Conservation (phyloP, 495 filamentous ascomycete species). For the Penicillium salamii region DNA sequence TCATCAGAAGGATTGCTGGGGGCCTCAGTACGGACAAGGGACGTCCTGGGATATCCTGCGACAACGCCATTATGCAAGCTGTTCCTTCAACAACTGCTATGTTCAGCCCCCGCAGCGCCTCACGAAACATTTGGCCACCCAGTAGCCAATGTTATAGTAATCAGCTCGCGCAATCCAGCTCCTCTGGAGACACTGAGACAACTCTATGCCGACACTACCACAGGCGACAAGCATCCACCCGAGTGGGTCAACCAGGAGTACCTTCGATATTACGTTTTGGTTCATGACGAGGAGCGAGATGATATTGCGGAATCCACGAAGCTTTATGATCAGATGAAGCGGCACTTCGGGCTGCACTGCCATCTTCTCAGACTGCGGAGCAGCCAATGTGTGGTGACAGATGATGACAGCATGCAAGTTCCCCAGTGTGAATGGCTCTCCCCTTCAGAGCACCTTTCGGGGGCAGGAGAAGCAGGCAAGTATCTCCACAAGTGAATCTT, state of each 20-base stretch:
- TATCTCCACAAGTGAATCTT: neutral
- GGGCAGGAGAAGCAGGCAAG: slow-evolving; percentile 62
- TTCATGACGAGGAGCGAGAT: slow-evolving; percentile 95
- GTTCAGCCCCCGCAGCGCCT: slow-evolving; percentile 67
- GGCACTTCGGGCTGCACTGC: slow-evolving; percentile 92
- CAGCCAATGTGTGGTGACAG: slow-evolving; percentile 79
- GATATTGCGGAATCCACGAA: slow-evolving; percentile 85
- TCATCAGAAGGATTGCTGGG: slow-evolving; percentile 29
- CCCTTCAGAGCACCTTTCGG: slow-evolving; percentile 76
- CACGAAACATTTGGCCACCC: slow-evolving; percentile 95
- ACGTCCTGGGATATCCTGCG: slow-evolving; percentile 28
- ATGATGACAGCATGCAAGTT: slow-evolving; percentile 83
- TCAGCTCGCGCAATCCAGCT: slow-evolving; percentile 76
- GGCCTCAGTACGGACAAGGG: slow-evolving; percentile 35
- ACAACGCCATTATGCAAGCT: slow-evolving; percentile 70
- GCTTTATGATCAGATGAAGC: slow-evolving; percentile 96
- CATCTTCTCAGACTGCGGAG: slow-evolving; percentile 84
- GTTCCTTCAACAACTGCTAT: slow-evolving; percentile 80
- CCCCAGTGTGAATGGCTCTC: slow-evolving; percentile 86
- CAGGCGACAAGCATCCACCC: slow-evolving; percentile 65
- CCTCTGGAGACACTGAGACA: slow-evolving; percentile 82
- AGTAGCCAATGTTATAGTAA: slow-evolving; percentile 92
- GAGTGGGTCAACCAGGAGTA: slow-evolving; percentile 85
- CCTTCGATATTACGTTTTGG: slow-evolving; percentile 89
- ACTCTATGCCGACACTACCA: slow-evolving; percentile 74